phyloP scores from a whole-genome alignment of 495 filamentous ascomycete species.

The Talaromyces adpressus region DNA sequence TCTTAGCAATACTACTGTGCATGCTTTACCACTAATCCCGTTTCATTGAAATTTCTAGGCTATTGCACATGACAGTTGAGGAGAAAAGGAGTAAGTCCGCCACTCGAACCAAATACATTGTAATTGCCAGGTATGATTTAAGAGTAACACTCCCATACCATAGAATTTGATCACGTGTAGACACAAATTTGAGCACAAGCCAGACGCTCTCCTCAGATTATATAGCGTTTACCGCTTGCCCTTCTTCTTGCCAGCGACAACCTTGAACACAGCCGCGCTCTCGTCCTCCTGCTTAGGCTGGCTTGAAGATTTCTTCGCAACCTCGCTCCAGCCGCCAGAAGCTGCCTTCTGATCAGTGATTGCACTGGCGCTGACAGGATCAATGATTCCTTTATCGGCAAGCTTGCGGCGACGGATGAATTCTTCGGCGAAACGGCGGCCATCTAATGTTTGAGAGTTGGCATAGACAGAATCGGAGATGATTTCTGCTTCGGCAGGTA shows the following conservation, averaged over 20 bases:
- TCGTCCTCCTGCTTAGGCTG: slow-evolving; percentile 43
- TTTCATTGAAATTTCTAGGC: neutral
- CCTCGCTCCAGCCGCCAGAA: slow-evolving; percentile 87
- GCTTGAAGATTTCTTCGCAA: slow-evolving; percentile 77
- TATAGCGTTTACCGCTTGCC: slow-evolving; percentile 54
- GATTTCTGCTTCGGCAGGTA: slow-evolving; percentile 70
- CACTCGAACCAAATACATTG: neutral
- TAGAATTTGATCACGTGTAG: neutral
- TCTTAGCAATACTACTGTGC: neutral
- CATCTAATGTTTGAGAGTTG: slow-evolving; percentile 78
- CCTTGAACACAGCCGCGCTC: slow-evolving; percentile 65
- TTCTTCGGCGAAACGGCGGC: slow-evolving; percentile 87
- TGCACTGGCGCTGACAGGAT: slow-evolving; percentile 37
- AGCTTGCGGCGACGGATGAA: slow-evolving; percentile 88
- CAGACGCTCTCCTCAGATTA: neutral
- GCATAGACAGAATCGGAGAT: slow-evolving; percentile 86
- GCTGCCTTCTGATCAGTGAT: slow-evolving; percentile 35
- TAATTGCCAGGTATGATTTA: neutral
- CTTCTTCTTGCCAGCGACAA: slow-evolving; percentile 91
- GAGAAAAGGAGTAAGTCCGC: neutral
- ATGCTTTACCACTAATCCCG: neutral
- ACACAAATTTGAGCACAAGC: neutral
- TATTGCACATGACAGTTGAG: neutral
- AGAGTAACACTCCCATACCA: neutral
- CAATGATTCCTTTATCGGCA: slow-evolving; percentile 79